These are phyloP conservation scores for Tulasnella sp. DNA, from an alignment of 768 basidiomycete genomes.

Conservation along the genomic window DNA sequence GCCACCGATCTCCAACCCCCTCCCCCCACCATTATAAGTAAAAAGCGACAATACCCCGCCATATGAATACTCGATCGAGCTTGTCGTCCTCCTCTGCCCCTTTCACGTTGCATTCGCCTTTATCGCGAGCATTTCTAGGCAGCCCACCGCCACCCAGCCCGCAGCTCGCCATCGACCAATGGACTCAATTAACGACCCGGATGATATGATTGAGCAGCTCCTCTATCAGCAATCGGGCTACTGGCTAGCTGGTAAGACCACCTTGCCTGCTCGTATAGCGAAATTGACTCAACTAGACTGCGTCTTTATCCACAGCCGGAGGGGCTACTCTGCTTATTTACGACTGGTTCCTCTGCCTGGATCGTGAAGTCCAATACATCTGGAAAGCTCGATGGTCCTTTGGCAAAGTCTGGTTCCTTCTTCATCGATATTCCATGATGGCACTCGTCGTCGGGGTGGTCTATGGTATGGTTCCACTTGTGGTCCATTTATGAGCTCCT, in stretches of 20 bases:
- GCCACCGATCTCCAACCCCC: too few species aligned
- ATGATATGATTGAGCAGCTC: background rate
- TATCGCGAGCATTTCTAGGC: background rate
- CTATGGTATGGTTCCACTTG: background rate
- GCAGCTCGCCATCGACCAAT: background rate
- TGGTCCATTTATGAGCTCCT: background rate
- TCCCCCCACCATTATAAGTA: too few species aligned
- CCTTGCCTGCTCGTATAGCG: background rate
- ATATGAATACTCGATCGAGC: background rate
- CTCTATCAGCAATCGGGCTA: background rate
- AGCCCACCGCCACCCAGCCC: background rate
- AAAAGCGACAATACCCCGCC: too few species aligned
- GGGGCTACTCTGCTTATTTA: slow-evolving; percentile 1
- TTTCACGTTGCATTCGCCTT: background rate
- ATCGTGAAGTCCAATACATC: background rate
- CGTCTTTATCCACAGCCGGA: background rate
- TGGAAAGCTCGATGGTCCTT: slow-evolving; percentile 16
- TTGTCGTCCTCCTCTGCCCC: background rate
- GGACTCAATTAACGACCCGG: background rate
- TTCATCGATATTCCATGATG: background rate
- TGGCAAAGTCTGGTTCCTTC: background rate
- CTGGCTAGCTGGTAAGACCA: background rate
- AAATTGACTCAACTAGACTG: background rate
- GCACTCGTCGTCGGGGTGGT: background rate
- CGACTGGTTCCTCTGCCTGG: background rate